These are phyloP conservation scores for Papiliotrema flavescens DNA, from an alignment of 1,284 basidiomycete genomes.

Conservation along the genomic window DNA sequence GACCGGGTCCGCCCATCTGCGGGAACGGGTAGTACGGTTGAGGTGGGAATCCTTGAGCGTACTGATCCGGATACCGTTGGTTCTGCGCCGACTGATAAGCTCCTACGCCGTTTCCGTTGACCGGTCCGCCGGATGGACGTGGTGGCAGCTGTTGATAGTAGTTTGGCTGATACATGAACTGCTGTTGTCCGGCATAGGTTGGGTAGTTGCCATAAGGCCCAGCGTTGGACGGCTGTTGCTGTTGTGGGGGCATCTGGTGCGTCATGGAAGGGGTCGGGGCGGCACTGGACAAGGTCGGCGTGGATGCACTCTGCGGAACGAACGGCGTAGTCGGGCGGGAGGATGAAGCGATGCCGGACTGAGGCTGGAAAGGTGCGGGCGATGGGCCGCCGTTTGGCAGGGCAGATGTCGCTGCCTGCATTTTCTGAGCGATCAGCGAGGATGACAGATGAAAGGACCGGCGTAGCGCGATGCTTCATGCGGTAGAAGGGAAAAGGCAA, in stretches of 20 bases:
- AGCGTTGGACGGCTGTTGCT: neutral
- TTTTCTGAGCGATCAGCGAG: too few species aligned
- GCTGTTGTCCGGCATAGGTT: neutral
- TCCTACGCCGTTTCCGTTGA: neutral
- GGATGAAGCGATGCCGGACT: neutral
- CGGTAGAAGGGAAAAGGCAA: too few species aligned
- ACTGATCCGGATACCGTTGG: neutral
- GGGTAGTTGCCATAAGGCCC: neutral
- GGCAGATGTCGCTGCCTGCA: too few species aligned
- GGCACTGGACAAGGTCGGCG: too few species aligned
- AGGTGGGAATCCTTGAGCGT: neutral
- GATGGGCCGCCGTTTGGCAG: too few species aligned
- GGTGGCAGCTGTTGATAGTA: slow-evolving; percentile 2
- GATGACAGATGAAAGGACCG: too few species aligned
- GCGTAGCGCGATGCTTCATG: too few species aligned
- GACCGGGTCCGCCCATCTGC: slow-evolving; percentile 39
- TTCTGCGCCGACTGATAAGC: neutral
- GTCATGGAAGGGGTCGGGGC: too few species aligned
- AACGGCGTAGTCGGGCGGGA: neutral
- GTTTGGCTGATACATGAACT: neutral
- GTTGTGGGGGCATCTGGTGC: neutral
- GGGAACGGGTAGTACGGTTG: slow-evolving; percentile 6
- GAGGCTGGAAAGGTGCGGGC: too few species aligned
- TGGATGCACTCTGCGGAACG: too few species aligned
- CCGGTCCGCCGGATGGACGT: neutral